Conservation (phyloP, 2,329 filamentous ascomycete genomes). For the Setomelanomma holmii region DNA sequence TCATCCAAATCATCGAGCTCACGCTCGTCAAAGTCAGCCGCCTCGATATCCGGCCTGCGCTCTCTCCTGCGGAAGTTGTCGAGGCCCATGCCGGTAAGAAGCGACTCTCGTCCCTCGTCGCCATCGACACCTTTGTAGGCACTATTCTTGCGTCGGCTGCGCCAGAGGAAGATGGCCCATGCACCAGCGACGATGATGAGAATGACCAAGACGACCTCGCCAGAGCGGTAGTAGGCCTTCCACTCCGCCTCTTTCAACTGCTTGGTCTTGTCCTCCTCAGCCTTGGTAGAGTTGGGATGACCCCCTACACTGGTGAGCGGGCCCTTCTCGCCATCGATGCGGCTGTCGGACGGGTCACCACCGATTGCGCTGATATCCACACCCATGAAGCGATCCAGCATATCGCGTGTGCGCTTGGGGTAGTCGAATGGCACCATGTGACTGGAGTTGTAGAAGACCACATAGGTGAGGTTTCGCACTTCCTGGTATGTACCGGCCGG, state of each 20-base stretch:
- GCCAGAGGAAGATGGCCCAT: conserved; percentile 77
- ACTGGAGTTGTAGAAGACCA: conserved; percentile 92
- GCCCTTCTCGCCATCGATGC: conserved; percentile 84
- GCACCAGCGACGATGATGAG: conserved; percentile 74
- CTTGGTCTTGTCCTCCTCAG: conserved; percentile 72
- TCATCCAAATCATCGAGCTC: conserved; percentile 64
- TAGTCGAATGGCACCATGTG: conserved; percentile 99
- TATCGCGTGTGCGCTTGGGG: conserved; percentile 84
- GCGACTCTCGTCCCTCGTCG: conserved; percentile 54
- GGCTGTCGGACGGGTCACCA: conserved; percentile 77
- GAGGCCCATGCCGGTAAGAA: conserved; percentile 54
- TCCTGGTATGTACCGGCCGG: conserved; percentile 91
- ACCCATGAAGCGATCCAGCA: conserved; percentile 95
- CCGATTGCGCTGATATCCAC: conserved; percentile 92
- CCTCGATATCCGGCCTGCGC: conserved; percentile 62
- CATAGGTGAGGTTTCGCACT: conserved; percentile 93
- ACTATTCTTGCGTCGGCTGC: conserved; percentile 51
- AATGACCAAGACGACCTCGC: conserved; percentile 83
- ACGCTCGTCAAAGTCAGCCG: conserved; percentile 67
- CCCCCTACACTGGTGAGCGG: conserved; percentile 79
- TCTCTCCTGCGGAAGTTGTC: conserved; percentile 56
- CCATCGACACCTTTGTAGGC: conserved; percentile 55
- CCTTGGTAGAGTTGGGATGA: conserved; percentile 71
- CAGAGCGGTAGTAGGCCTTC: conserved; percentile 86
- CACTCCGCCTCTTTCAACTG: conserved; percentile 85